These are phyloP conservation scores for Ophiostoma populinum DNA, from an alignment of 2,329 filamentous ascomycete genomes.

Conservation along the genomic window DNA sequence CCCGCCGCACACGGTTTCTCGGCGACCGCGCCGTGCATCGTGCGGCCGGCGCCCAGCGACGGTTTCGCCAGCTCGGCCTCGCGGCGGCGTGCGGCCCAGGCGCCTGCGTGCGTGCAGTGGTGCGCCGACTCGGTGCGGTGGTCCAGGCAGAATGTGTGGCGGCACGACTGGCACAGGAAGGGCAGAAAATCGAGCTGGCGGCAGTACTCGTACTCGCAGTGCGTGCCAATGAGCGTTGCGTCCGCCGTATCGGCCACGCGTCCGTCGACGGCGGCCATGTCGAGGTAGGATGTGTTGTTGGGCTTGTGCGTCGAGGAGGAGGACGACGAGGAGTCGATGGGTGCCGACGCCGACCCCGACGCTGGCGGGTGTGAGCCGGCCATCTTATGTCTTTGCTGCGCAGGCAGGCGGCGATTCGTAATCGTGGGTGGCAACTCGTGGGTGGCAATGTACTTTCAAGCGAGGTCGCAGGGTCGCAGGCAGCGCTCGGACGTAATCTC, in stretches of 20 bases:
- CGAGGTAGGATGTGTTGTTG: slow-evolving; percentile 43
- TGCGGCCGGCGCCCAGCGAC: slow-evolving; percentile 35
- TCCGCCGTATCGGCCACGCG: slow-evolving; percentile 36
- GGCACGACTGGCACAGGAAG: slow-evolving; percentile 83
- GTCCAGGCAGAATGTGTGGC: slow-evolving; percentile 74
- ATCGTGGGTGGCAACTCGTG: too few relatives aligned
- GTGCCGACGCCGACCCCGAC: not conserved
- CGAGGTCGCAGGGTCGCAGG: too few relatives aligned
- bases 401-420: slow-evolving; percentile 10
- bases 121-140: slow-evolving; percentile 79
- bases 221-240: slow-evolving; percentile 67
- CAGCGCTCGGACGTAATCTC: not conserved
- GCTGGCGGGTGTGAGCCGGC: slow-evolving; percentile 20
- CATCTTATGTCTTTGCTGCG: too few relatives aligned
- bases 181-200: slow-evolving; percentile 92
- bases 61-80: slow-evolving; percentile 34
- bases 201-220: slow-evolving; percentile 86
- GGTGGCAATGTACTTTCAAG: too few relatives aligned
- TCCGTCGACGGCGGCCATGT: slow-evolving; percentile 45
- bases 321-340: slow-evolving; percentile 28
- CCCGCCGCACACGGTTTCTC: slow-evolving; percentile 52
- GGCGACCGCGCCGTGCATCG: slow-evolving; percentile 33
- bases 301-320: too few relatives aligned
- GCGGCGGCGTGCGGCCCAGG: slow-evolving; percentile 42
- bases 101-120: slow-evolving; percentile 42